Percentiles rank a stretch among this genome's conserved stretches.
Conservation (phyloP, 2,329 filamentous ascomycete genomes). For the Curvularia eragrostidis region DNA sequence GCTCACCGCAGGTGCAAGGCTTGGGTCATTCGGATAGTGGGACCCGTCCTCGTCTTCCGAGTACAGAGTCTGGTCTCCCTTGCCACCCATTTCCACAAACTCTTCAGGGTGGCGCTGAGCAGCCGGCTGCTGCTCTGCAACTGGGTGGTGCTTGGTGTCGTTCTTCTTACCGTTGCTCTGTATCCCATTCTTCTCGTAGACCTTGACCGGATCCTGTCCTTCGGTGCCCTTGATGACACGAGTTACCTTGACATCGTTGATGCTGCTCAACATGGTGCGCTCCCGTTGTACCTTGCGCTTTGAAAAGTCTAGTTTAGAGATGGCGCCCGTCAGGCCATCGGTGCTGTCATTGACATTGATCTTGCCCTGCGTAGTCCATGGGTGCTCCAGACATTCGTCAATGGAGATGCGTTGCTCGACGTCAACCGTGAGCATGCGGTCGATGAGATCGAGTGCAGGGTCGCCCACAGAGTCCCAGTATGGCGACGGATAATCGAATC, state of each 20-base stretch:
- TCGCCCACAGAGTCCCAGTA: slow-evolving; percentile 94
- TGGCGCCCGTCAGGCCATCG: slow-evolving; percentile 86
- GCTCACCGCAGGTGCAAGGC: slow-evolving; percentile 16
- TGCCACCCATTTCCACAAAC: slow-evolving; percentile 85
- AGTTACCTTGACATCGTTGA: slow-evolving; percentile 75
- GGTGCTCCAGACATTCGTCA: slow-evolving; percentile 88
- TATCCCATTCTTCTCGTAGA: slow-evolving; percentile 49
- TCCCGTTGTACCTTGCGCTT: slow-evolving; percentile 81
- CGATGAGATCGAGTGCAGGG: slow-evolving; percentile 88
- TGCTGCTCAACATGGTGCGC: slow-evolving; percentile 80
- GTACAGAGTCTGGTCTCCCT: slow-evolving; percentile 81
- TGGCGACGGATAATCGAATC: slow-evolving; percentile 93
- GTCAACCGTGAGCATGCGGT: slow-evolving; percentile 91
- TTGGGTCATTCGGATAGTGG: slow-evolving; percentile 42
- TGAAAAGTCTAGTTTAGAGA: slow-evolving; percentile 81
- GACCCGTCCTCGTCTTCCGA: slow-evolving; percentile 62
- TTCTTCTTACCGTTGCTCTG: slow-evolving; percentile 34
- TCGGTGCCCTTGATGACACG: slow-evolving; percentile 64
- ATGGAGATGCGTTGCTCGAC: slow-evolving; percentile 83
- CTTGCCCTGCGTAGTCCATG: slow-evolving; percentile 74
- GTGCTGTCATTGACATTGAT: slow-evolving; percentile 80
- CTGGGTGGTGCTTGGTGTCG: slow-evolving; percentile 15
- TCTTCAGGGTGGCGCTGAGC: slow-evolving; percentile 72
- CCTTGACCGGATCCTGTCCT: slow-evolving; percentile 55
- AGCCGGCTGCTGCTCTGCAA: slow-evolving; percentile 69